Evolutionary conservation across 352 stramenopile genomes (phyloP), one percentile per base, ranked within the genome.

Genomic region (Phytophthora hybrid): DNA sequence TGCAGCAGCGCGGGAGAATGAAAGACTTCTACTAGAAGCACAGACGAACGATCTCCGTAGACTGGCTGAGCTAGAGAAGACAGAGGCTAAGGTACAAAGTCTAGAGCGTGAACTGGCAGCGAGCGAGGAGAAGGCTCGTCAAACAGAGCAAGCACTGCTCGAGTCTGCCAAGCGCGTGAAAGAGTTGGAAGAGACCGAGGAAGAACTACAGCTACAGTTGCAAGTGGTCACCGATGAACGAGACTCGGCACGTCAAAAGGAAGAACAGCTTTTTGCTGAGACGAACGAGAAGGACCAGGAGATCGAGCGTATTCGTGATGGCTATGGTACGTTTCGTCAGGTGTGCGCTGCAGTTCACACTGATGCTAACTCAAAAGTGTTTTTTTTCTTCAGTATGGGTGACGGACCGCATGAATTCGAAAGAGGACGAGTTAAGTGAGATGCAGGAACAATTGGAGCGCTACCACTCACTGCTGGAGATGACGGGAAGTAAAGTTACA

Each of bases 251-350:
- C 79, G 89, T 10, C 81, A 90, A 34, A 96, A 96, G 59, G 89
- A 96, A 77, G 89, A 96, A 63, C 84, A 93, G 61, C 73, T 94
- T 1, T 96, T 96, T 56, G 51, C 80, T 10, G 89, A 96, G 62
- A 93, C 89, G 49, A 93, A 92, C 46, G 89, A 96, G 49, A 96
- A 96, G 59, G 89, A 95, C 21, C 88, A 96, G 68, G 89, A 96
- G 55, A 96, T 96, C 47, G 89, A 95, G 66, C 87, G 89, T 16
- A 94, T 96, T 71, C 89, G 89, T 8, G 89, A 96, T 56, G 89
- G 89, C 34, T 96, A 96, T 51, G 88, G 89, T 93, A 81, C 72
- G 77, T 14, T 16, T 7, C 19, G 23, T 29, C 26, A 9, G 19
- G 31, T 8, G 54, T 60, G 23, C 9, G n/a, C 16, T 55, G 21